These are phyloP conservation scores for Fusarium sp. DNA, from an alignment of 2,329 filamentous ascomycete genomes.

Conservation along the genomic window DNA sequence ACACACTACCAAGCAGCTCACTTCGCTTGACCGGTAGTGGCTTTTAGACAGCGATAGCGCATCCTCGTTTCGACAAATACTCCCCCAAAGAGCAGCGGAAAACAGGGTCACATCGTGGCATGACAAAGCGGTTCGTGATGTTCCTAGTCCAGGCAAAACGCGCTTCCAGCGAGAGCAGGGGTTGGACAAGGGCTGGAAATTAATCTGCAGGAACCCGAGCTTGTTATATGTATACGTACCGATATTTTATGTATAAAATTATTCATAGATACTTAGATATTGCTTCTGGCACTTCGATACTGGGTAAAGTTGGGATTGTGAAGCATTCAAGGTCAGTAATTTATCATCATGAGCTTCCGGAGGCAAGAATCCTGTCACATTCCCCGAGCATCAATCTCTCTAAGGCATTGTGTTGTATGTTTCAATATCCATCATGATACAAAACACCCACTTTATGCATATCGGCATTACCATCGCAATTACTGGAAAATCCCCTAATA, in stretches of 20 bases:
- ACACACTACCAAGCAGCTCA: conserved; percentile 1
- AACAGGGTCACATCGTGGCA: conserved; percentile 4
- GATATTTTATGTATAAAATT: conserved; percentile 12
- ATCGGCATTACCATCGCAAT: background rate
- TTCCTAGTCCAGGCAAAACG: conserved; percentile 35
- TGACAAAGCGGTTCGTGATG: conserved; percentile 10
- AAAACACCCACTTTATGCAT: conserved; percentile 2
- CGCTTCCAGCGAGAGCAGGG: conserved; percentile 29
- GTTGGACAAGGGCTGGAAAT: conserved; percentile 39
- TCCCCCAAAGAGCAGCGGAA: background rate
- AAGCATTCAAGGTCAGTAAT: background rate
- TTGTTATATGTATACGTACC: background rate
- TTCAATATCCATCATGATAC: background rate
- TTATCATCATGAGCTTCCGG: background rate
- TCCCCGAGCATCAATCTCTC: background rate
- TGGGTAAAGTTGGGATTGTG: background rate
- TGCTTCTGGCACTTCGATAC: background rate
- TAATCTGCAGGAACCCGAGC: conserved; percentile 38
- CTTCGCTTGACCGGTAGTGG: conserved; percentile 26
- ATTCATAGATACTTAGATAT: background rate
- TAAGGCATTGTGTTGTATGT: conserved; percentile 12
- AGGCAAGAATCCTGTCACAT: background rate
- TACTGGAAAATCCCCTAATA: background rate
- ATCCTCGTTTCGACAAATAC: background rate
- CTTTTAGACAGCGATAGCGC: background rate